A percentile compares a stretch with the other conserved stretches of the same genome.
phyloP scores from a whole-genome alignment of 2,329 filamentous ascomycete genomes.

The Aquanectria penicillioides region DNA sequence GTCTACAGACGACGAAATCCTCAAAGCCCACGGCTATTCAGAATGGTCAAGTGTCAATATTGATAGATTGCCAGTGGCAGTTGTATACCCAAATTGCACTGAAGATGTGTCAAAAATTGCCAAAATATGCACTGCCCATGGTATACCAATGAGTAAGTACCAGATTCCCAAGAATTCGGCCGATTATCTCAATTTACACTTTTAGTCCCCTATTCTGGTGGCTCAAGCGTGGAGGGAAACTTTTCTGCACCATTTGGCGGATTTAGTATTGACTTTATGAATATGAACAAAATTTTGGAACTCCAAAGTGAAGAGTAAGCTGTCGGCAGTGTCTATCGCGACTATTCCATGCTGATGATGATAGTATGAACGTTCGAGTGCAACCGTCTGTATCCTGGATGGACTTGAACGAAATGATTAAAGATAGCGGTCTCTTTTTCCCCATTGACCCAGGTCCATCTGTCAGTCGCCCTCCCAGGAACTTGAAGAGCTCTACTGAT shows the following conservation, averaged over 20 bases:
- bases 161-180: background rate
- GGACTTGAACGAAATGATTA: constrained; percentile 71
- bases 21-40: constrained; percentile 7
- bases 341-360: too few species aligned
- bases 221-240: constrained; percentile 5
- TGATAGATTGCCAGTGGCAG: background rate
- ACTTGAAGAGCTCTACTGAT: background rate
- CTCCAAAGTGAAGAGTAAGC: constrained; percentile 7
- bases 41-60: constrained; percentile 9
- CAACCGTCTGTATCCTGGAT: constrained; percentile 77
- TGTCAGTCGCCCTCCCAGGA: constrained; percentile 52
- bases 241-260: constrained; percentile 2
- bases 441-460: constrained; percentile 74
- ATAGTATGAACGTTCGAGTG: constrained; percentile 73
- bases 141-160: constrained; percentile 2
- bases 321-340: too few species aligned
- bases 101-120: constrained; percentile 7
- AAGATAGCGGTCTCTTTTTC: constrained; percentile 71
- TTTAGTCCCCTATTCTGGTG: background rate
- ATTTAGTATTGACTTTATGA: background rate
- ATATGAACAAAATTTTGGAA: background rate
- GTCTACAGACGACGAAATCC: background rate
- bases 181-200: too few species aligned
- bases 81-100: background rate
- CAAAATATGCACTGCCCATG: background rate